Conservation (phyloP, 1,284 basidiomycete species). For the Uromyces viciae-fabae region DNA sequence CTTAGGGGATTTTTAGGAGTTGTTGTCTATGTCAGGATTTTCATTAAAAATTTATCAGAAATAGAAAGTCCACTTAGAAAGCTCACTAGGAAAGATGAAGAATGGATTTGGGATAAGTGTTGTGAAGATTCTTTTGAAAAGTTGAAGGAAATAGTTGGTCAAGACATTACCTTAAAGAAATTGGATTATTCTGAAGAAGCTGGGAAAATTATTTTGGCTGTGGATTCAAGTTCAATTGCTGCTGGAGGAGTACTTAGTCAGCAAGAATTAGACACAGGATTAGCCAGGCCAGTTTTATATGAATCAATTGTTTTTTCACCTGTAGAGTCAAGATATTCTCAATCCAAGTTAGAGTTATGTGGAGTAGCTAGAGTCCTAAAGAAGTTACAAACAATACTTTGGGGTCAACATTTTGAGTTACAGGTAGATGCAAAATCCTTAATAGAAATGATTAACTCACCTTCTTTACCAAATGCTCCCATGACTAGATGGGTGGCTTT, state of each 20-base stretch:
- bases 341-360: too few species aligned
- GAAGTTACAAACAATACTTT: too few species aligned
- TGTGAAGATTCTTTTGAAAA: background rate
- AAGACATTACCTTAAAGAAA: background rate
- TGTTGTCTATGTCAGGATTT: background rate
- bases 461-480: too few species aligned
- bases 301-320: too few species aligned
- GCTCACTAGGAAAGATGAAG: background rate
- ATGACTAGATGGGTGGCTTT: too few species aligned
- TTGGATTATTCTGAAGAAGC: background rate
- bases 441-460: too few species aligned
- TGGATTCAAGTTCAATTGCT: slow-evolving; percentile 3
- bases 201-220: background rate
- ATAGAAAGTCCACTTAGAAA: background rate
- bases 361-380: too few species aligned
- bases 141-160: background rate
- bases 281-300: too few species aligned
- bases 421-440: too few species aligned
- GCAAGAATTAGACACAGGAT: too few species aligned
- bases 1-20: background rate
- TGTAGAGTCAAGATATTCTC: too few species aligned
- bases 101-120: background rate
- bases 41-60: background rate
- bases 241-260: background rate
- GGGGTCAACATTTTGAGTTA: too few species aligned